phyloP scores from a whole-genome alignment of 768 basidiomycete genomes.

The Suillus plorans region DNA sequence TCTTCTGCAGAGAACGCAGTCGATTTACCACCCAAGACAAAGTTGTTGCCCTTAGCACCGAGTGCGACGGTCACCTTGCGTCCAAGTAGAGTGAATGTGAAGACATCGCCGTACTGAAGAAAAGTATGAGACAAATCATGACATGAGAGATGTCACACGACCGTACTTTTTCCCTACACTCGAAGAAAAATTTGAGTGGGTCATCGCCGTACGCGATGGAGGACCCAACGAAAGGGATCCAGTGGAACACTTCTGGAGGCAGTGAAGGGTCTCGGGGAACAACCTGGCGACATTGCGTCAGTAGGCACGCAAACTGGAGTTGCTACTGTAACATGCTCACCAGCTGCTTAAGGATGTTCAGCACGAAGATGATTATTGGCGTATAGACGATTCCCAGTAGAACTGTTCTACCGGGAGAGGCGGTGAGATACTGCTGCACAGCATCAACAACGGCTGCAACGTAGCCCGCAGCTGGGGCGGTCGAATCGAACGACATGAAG shows the following conservation, averaged over 20 bases:
- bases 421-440: slow-evolving; percentile 18
- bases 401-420: slow-evolving; percentile 28
- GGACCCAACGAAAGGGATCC: slow-evolving; percentile 88
- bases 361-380: slow-evolving; percentile 62
- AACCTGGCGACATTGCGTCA: slow-evolving; percentile 42
- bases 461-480: slow-evolving; percentile 26
- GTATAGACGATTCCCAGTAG: slow-evolving; percentile 55
- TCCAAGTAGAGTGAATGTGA: slow-evolving; percentile 91
- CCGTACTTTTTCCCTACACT: slow-evolving; percentile 73
- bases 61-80: slow-evolving; percentile 89
- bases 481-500: slow-evolving; percentile 27
- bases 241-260: slow-evolving; percentile 93
- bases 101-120: slow-evolving; percentile 89
- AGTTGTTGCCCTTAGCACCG: slow-evolving; percentile 90
- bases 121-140: not conserved
- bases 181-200: slow-evolving; percentile 84
- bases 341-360: slow-evolving; percentile 80
- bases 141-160: not conserved
- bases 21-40: slow-evolving; percentile 91
- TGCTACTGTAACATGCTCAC: slow-evolving; percentile 47
- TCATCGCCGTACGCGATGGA: slow-evolving; percentile 89
- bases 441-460: slow-evolving; percentile 18
- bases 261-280: slow-evolving; percentile 65
- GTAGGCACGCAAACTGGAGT: not conserved
- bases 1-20: slow-evolving; percentile 93